Percentiles rank a stretch among this genome's conserved stretches.
These are phyloP conservation scores for Naganishia vaughanmartiniae DNA, from an alignment of 768 basidiomycete species.

Conservation along the genomic window DNA sequence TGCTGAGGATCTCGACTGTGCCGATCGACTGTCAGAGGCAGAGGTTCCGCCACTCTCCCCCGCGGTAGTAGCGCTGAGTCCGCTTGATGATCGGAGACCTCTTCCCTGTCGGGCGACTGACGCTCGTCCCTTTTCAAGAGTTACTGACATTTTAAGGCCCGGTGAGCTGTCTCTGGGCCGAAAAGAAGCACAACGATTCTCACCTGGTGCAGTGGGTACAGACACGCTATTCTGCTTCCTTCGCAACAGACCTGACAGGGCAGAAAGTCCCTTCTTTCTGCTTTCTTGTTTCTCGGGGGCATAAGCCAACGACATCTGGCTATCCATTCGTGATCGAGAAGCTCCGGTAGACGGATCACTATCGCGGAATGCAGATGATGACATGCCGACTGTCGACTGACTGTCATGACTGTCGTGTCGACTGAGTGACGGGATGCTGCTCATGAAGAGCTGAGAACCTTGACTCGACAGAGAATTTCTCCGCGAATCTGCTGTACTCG, in stretches of 20 bases:
- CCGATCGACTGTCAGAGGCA: background rate
- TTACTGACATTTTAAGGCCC: background rate
- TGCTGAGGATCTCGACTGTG: slow-evolving; percentile 26
- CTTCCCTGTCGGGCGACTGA: slow-evolving; percentile 11
- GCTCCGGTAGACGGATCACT: background rate
- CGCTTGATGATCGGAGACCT: slow-evolving; percentile 27
- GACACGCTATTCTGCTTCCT: slow-evolving; percentile 30
- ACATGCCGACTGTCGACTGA: background rate
- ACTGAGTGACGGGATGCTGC: slow-evolving; percentile 20
- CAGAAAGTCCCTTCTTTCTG: slow-evolving; percentile 46
- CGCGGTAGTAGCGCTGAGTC: slow-evolving; percentile 22
- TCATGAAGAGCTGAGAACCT: slow-evolving; percentile 4
- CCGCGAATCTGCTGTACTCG: slow-evolving; percentile 6
- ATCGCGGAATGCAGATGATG: background rate
- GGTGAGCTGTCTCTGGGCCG: background rate
- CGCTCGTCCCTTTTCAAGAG: background rate
- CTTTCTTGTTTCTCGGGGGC: slow-evolving; percentile 29
- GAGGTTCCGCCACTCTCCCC: slow-evolving; percentile 36
- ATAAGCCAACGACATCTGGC: slow-evolving; percentile 40
- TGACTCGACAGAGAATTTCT: slow-evolving; percentile 34
- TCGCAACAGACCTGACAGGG: slow-evolving; percentile 42
- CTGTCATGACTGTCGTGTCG: slow-evolving; percentile 26
- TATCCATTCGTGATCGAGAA: slow-evolving; percentile 2
- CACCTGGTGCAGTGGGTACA: background rate
- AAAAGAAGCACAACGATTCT: slow-evolving; percentile 27